Conservation (phyloP, 177 flowering plant genomes). For the Vitis hybrid region DNA sequence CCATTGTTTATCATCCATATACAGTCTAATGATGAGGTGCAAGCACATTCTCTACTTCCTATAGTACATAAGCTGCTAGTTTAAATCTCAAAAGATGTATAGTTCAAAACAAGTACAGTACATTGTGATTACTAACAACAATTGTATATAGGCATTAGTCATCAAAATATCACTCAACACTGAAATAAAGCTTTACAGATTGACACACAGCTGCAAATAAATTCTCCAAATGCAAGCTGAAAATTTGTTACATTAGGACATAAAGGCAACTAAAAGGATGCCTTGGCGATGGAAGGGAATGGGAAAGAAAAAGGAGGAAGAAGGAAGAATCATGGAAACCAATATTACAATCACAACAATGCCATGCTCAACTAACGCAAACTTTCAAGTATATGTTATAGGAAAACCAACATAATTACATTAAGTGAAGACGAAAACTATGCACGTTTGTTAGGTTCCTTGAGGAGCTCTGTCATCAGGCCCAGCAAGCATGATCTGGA, state of each 20-base stretch:
- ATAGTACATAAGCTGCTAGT: too few relatives aligned
- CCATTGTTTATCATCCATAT: too few relatives aligned
- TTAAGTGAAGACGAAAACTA: background rate
- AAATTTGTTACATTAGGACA: background rate
- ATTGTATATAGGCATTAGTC: too few relatives aligned
- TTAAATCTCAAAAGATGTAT: too few relatives aligned
- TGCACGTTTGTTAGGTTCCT: constrained; percentile 12
- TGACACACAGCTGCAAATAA: too few relatives aligned
- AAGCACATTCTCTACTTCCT: too few relatives aligned
- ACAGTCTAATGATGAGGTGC: too few relatives aligned
- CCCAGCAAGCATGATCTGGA: constrained; percentile 82
- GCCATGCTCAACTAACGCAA: constrained; percentile 24
- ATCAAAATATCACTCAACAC: too few relatives aligned
- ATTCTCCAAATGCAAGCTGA: too few relatives aligned
- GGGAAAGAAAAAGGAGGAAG: background rate
- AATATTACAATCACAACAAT: constrained; percentile 6
- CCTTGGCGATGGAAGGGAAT: background rate
- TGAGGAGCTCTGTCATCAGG: constrained; percentile 67
- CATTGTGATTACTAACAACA: too few relatives aligned
- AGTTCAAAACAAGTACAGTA: too few relatives aligned
- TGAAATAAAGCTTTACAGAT: too few relatives aligned
- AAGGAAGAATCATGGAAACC: background rate
- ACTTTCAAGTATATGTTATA: constrained; percentile 23
- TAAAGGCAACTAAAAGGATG: constrained; percentile 18
- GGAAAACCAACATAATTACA: constrained; percentile 28